phyloP scores from a whole-genome alignment of 345 rosid genomes.

The Syzygium aromaticum region DNA sequence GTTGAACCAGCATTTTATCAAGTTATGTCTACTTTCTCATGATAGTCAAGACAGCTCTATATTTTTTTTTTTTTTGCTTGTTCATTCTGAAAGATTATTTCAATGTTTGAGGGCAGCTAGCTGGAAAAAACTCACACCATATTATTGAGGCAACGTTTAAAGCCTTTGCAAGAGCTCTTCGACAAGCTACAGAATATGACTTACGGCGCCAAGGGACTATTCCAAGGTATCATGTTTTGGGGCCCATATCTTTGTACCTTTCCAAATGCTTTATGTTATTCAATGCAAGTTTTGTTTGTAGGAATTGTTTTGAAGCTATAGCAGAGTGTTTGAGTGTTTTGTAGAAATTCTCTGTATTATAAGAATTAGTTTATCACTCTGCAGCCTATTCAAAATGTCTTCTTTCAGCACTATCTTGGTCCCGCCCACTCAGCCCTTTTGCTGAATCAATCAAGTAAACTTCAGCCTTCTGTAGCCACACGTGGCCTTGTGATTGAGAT shows the following conservation, averaged over 20 bases:
- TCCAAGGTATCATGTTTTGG: constrained; percentile 50
- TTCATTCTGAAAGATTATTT: not conserved
- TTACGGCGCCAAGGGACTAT: constrained; percentile 70
- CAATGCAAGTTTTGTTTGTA: not conserved
- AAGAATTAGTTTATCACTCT: not conserved
- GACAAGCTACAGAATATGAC: constrained; percentile 81
- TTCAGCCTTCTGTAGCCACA: not conserved
- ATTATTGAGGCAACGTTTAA: constrained; percentile 95
- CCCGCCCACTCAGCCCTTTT: not conserved
- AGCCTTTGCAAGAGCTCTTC: constrained; percentile 95
- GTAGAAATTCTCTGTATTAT: not conserved
- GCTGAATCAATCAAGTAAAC: not conserved
- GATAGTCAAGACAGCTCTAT: not conserved
- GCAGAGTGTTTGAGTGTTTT: not conserved
- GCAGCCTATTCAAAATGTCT: not conserved
- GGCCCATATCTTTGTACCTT: not conserved
- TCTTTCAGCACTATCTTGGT: not conserved
- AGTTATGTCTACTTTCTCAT: not conserved
- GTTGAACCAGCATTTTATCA: not conserved
- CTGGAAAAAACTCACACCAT: constrained; percentile 90
- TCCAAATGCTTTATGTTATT: not conserved
- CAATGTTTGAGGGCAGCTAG: constrained; percentile 46
- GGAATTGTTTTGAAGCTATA: not conserved
- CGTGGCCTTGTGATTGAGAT: not conserved
- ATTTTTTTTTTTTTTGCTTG: not conserved